Evolutionary conservation across 2,329 filamentous ascomycete genomes (phyloP), one percentile per base, ranked within the genome.

Genomic region (Colletotrichum sublineola): DNA sequence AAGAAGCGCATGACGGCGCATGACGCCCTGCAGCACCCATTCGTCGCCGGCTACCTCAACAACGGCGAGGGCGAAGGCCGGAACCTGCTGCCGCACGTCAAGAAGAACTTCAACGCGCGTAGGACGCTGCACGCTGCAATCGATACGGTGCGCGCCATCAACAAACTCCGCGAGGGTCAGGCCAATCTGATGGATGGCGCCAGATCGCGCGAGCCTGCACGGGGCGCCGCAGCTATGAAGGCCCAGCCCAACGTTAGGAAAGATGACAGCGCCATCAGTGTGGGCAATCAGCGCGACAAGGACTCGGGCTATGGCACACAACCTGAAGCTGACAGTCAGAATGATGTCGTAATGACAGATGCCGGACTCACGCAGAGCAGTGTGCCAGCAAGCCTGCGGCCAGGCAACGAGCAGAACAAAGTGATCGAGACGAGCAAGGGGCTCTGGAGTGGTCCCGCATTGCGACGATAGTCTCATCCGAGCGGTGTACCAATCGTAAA

Each of bases 1-100:
- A 89, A 89, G 71, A 89, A 91, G 76, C 94, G 96, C 77, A 96
- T 98, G 89, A 98, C 96, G 1, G 93, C 96, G 11, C 95, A 98
- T 82, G 93, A 92, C 79, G 91, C 91, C 36, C 86, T 93, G 42
- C 87, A 89, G 74, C 91, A 93, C 77, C 86, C 89, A 50, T 93
- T 93, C 80, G 87, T 92, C 18, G 86, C 88, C 8, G 87, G 86
- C 67, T 86, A 84, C 77, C 83, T 85, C 48, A 79, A 82, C 44
- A 80, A 81, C 55, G 86, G 81, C 74, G 76, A 75, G 61, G 82
- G 83, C 73, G 86, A 84, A 80, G 88, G 88, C 77, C 86, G 88
- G 81, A 91, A 93, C 83, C 82, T 93, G 75, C 82, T 93, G 73
- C 91, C 91, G 11, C 90, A 89, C 8, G 90, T 93, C 79, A 91